Conservation (phyloP, 1,284 basidiomycete genomes). For the Wallemia mellicola region DNA sequence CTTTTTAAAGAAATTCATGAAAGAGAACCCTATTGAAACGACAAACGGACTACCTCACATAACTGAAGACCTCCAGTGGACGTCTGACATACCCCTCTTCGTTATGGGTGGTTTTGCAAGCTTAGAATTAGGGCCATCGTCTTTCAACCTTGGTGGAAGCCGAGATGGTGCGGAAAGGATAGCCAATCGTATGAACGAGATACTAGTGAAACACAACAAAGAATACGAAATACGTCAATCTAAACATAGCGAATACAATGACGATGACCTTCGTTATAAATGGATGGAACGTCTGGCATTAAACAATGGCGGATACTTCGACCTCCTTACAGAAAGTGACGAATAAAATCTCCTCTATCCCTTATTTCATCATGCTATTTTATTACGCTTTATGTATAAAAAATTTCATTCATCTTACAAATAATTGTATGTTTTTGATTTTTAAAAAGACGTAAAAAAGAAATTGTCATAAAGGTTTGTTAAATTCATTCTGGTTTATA, state of each 20-base stretch:
- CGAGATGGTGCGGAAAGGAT: constrained; percentile 15
- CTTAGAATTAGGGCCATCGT: constrained; percentile 13
- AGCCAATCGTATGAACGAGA: constrained; percentile 8
- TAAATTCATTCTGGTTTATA: too few species aligned
- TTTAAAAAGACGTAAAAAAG: too few species aligned
- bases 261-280: not conserved
- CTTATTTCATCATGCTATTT: not conserved
- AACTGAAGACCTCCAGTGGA: constrained; percentile 13
- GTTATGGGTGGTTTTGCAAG: constrained; percentile 9
- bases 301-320: not conserved
- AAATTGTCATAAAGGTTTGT: too few species aligned
- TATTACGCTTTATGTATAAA: not conserved
- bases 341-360: not conserved
- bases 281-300: not conserved
- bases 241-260: not conserved
- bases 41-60: constrained; percentile 12
- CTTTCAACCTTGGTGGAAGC: constrained; percentile 14
- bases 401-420: not conserved
- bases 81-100: constrained; percentile 11
- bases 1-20: constrained; percentile 9
- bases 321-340: not conserved
- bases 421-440: not conserved
- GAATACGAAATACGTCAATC: too few species aligned
- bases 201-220: too few species aligned
- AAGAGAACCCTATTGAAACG: constrained; percentile 8